Evolutionary conservation across 164 flowering plant species (phyloP), one percentile per base, ranked within the genome.

Genomic region (Paratinospora sagittata): DNA sequence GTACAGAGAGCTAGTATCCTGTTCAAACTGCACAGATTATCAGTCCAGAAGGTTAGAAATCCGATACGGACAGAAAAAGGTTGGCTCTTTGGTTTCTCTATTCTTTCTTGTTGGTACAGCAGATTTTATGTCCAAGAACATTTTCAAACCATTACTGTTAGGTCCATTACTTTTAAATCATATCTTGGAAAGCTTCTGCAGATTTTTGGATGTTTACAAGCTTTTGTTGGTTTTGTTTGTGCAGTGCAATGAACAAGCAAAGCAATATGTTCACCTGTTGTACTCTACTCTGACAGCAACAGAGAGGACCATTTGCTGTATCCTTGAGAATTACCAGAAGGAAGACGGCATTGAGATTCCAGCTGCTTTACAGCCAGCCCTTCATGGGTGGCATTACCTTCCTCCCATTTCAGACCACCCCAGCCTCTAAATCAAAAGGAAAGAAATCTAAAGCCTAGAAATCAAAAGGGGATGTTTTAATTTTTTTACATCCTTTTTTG

Each of bases 221-320:
- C 19, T 19, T 19, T 19, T 47, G 3, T 10, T 52, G 19, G 5
- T 52, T 52, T 52, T 17, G 58, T 36, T 73, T 82, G n/a, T n/a
- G 77, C 87, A 90, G 99, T 79, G 84, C 68, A 90, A 86, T 76
- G 97, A 91, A 39, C 91, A 90, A 74, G 79, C 74, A 24, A 95
- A 52, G 21, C 58, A 52, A 52, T 52, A 17, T 52, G 58, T 52
- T 19, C 58, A 52, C 58, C 49, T 91, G 79, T 76, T 95, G 84
- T 92, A 95, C 81, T 92, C 97, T 8, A 95, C 97, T 17, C 90
- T 95, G 30, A 90, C 97, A 16, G 97, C 98, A 65, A 95, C 98
- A 4, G 97, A 95, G 80, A 88, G 96, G 80, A 95, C 97, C 63
- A 78, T 92, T 23, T 92, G 98, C 78, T 89, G 58, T 82, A 89